Evolutionary conservation across 208 protist genomes (phyloP).

Genomic region (Zelonia costaricensis): DNA sequence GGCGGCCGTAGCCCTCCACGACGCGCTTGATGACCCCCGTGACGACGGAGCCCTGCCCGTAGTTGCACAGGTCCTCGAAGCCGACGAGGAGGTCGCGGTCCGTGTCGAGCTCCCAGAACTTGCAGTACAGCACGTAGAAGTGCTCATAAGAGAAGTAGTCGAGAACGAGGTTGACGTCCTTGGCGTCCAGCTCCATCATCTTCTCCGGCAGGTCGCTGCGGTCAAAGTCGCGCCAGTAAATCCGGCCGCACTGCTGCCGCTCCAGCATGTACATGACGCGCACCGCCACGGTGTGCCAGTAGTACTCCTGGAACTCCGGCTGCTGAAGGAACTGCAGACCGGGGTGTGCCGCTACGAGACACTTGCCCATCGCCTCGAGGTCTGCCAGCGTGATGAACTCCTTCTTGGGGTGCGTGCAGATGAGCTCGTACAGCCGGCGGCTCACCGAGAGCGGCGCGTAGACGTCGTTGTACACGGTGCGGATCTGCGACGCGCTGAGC

Average conservation of each 20-base stretch:
- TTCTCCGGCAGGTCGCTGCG: conserved; percentile 83
- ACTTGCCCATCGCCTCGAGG: conserved; percentile 64
- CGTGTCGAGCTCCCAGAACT: conserved; percentile 98
- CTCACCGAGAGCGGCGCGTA: conserved; percentile 57
- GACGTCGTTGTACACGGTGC: conserved; percentile 54
- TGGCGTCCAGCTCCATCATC: conserved; percentile 77
- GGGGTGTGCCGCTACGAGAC: conserved; percentile 87
- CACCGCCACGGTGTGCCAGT: conserved; percentile 94
- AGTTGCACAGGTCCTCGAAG: conserved; percentile 88
- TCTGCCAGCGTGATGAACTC: conserved; percentile 72
- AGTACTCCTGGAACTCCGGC: conserved; percentile 96
- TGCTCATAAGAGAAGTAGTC: conserved; percentile 98
- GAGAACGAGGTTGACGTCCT: conserved; percentile 88
- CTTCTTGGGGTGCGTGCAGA: conserved; percentile 39
- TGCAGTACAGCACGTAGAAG: conserved; percentile 99
- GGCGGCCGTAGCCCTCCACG: conserved; percentile 67
- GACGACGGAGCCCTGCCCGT: conserved; percentile 77
- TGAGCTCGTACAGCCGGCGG: conserved; percentile 80
- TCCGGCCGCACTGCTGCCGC: conserved; percentile 63
- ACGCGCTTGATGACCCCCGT: conserved; percentile 78
- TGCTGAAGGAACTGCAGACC: conserved; percentile 95
- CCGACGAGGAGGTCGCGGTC: conserved; percentile 93
- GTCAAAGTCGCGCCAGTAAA: conserved; percentile 88
- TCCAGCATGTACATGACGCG: conserved; percentile 96
- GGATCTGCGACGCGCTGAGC: conserved; percentile 58